Percentiles rank a stretch among this genome's conserved stretches.
Conservation (phyloP, 371 early-diverging fungal genomes). For the Batkoa obscura region DNA sequence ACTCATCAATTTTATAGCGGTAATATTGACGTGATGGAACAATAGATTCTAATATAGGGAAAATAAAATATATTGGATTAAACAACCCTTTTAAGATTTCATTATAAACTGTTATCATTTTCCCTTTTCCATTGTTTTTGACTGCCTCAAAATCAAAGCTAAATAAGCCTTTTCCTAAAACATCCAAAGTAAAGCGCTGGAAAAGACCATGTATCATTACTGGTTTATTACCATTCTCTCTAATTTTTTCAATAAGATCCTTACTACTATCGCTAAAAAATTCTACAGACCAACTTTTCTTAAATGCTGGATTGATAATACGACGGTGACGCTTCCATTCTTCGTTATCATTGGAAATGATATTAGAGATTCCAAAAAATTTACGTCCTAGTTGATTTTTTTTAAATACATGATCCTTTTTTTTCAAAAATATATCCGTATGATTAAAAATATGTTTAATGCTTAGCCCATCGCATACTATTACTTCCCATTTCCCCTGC, state of each 20-base stretch:
- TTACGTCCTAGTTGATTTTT: background rate
- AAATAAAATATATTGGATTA: background rate
- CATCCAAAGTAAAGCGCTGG: slow-evolving; percentile 1
- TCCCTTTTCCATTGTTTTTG: background rate
- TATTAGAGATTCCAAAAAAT: background rate
- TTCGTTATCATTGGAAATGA: background rate
- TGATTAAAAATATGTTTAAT: background rate
- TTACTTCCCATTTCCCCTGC: background rate
- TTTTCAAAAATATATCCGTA: background rate
- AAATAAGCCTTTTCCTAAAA: slow-evolving; percentile 2
- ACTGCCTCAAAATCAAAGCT: slow-evolving; percentile 1
- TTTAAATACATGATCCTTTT: background rate
- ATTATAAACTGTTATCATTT: background rate
- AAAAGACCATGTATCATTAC: background rate
- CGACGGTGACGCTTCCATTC: background rate
- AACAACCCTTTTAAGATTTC: background rate
- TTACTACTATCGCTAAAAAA: background rate
- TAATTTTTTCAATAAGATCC: background rate
- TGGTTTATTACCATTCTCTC: background rate
- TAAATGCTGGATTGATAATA: background rate
- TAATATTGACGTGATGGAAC: background rate
- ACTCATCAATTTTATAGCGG: background rate
- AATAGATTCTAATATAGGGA: background rate
- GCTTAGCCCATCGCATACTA: background rate
- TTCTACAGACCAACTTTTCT: background rate